Conservation (phyloP, 352 stramenopile species). For the Thalassiosira mediterranea region DNA sequence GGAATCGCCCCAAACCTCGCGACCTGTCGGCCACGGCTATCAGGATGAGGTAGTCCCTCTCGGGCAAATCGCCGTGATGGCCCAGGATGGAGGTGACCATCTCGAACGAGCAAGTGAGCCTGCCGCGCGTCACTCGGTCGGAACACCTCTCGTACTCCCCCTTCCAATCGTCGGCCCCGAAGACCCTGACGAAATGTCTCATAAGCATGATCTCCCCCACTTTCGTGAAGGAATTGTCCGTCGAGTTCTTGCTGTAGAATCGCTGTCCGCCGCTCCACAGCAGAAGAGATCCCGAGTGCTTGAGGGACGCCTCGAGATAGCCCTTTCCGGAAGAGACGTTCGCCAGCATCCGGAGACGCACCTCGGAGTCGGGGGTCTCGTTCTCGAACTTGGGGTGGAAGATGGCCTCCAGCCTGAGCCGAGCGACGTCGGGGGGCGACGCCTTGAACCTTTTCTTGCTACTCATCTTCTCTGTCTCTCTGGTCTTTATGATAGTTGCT, state of each 20-base stretch:
- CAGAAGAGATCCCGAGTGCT: slow-evolving; percentile 80
- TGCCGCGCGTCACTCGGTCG: slow-evolving; percentile 55
- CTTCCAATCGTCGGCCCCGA: slow-evolving; percentile 17
- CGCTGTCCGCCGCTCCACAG: slow-evolving; percentile 77
- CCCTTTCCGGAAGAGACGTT: slow-evolving; percentile 39
- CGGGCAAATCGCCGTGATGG: slow-evolving; percentile 75
- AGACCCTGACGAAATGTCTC: slow-evolving; percentile 66
- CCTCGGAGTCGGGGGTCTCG: slow-evolving; percentile 59
- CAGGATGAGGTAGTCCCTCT: slow-evolving; percentile 77
- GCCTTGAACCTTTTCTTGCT: slow-evolving; percentile 30
- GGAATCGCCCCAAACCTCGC: slow-evolving; percentile 54
- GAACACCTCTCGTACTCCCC: slow-evolving; percentile 66
- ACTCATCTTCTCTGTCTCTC: no score
- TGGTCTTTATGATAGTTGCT: no score
- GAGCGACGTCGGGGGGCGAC: slow-evolving; percentile 4
- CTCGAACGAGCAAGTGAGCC: slow-evolving; percentile 78
- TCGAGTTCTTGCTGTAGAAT: slow-evolving; percentile 83
- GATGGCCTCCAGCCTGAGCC: slow-evolving; percentile 71
- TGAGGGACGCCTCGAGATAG: slow-evolving; percentile 80
- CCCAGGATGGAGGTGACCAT: slow-evolving; percentile 73
- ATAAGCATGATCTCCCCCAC: slow-evolving; percentile 76
- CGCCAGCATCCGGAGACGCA: slow-evolving; percentile 64
- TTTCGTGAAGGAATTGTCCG: slow-evolving; percentile 65
- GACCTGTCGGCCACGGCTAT: slow-evolving; percentile 74
- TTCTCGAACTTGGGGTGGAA: slow-evolving; percentile 86